Percentiles rank a stretch among this genome's conserved stretches.
These are phyloP conservation scores for Marvania coccoides DNA, from an alignment of 139 green algal genomes.

Conservation along the genomic window DNA sequence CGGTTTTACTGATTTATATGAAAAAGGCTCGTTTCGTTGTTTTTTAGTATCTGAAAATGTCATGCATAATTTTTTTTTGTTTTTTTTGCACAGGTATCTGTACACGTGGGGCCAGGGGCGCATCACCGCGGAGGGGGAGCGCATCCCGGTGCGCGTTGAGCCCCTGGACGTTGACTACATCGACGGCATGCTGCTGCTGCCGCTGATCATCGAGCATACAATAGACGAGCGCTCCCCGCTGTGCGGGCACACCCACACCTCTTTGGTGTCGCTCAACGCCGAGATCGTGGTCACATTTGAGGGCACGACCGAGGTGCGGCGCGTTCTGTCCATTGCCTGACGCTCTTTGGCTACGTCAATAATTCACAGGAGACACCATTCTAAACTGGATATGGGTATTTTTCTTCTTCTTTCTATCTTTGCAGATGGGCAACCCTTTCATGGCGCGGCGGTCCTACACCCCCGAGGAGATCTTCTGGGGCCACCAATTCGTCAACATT, in stretches of 20 bases:
- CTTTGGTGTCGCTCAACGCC: conserved; percentile 43
- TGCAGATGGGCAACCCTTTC: too few relatives aligned
- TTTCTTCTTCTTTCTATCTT: too few relatives aligned
- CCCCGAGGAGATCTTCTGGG: conserved; percentile 72
- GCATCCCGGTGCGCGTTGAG: conserved; percentile 46
- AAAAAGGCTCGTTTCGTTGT: too few relatives aligned
- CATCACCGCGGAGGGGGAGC: conserved; percentile 71
- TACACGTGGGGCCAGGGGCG: conserved; percentile 70
- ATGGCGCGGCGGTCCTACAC: conserved; percentile 71
- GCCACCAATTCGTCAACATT: conserved; percentile 52
- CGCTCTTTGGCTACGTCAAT: too few relatives aligned
- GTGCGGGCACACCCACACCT: conserved; percentile 61
- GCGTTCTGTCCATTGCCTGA: not conserved
- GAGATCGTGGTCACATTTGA: conserved; percentile 84
- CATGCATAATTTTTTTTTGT: conserved; percentile 21
- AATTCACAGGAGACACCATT: too few relatives aligned
- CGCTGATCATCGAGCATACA: conserved; percentile 71
- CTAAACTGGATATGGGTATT: too few relatives aligned
- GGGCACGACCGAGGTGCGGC: conserved; percentile 49
- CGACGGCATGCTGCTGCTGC: conserved; percentile 74
- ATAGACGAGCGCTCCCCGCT: conserved; percentile 79
- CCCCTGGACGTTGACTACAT: conserved; percentile 41
- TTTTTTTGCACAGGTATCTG: too few relatives aligned
- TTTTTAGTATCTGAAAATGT: too few relatives aligned
- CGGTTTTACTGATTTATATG: too few relatives aligned